phyloP scores from a whole-genome alignment of 2,329 filamentous ascomycete genomes.

The Tolypocladium sp. region DNA sequence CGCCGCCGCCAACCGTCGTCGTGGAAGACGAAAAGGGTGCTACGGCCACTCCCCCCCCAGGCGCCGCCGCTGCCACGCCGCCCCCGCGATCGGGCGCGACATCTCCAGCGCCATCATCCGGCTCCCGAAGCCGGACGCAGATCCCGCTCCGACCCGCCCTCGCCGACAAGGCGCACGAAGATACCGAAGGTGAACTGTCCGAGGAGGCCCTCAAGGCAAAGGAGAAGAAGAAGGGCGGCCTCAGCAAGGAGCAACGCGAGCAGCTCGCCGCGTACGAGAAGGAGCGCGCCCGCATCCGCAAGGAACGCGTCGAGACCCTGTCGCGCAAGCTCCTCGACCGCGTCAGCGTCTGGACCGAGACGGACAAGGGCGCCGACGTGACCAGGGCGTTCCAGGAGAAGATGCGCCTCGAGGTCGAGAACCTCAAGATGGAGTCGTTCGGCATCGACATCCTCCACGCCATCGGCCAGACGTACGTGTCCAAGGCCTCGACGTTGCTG shows the following conservation, averaged over 20 bases:
- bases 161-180: slow-evolving; percentile 69
- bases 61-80: slow-evolving; percentile 11
- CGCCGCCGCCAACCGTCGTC: slow-evolving; percentile 27
- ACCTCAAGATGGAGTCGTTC: slow-evolving; percentile 98
- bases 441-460: slow-evolving; percentile 93
- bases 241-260: slow-evolving; percentile 88
- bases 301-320: slow-evolving; percentile 83
- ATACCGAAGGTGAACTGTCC: slow-evolving; percentile 63
- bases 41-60: slow-evolving; percentile 8
- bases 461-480: slow-evolving; percentile 82
- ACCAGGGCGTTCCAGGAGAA: slow-evolving; percentile 89
- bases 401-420: slow-evolving; percentile 89
- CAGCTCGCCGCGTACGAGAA: slow-evolving; percentile 81
- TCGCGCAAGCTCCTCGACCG: slow-evolving; percentile 80
- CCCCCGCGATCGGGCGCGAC: slow-evolving; percentile 23
- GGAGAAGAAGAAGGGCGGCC: slow-evolving; percentile 79
- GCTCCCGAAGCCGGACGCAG: slow-evolving; percentile 33
- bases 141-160: slow-evolving; percentile 78
- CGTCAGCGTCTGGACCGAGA: slow-evolving; percentile 93
- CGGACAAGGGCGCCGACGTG: slow-evolving; percentile 78
- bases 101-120: slow-evolving; percentile 33
- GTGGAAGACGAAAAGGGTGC: slow-evolving; percentile 28
- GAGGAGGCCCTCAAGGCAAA: slow-evolving; percentile 30
- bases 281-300: slow-evolving; percentile 72
- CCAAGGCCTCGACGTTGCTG: slow-evolving; percentile 78